phyloP scores from a whole-genome alignment of 208 protist genomes.

The Vickermania ingenoplastis region DNA sequence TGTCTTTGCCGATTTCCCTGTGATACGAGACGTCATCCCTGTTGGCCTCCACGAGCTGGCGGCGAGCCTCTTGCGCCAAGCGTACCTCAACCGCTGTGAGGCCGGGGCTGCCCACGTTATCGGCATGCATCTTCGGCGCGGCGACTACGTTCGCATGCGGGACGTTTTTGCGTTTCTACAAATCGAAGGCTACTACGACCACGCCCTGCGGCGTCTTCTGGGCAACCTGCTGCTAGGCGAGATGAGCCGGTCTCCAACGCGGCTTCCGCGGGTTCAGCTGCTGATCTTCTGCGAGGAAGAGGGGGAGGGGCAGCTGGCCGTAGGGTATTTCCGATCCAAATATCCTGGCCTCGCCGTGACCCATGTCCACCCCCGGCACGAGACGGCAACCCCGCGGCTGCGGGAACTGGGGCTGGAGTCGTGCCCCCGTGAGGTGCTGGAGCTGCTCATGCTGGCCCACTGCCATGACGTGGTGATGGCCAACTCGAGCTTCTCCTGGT shows the following conservation, averaged over 20 bases:
- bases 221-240: conserved; percentile 28
- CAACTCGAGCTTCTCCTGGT: conserved; percentile 85
- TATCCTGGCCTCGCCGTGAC: conserved; percentile 39
- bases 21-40: conserved; percentile 29
- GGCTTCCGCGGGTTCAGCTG: conserved; percentile 14
- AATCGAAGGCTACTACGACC: conserved; percentile 55
- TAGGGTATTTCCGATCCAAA: conserved; percentile 39
- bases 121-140: conserved; percentile 66
- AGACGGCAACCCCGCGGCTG: conserved; percentile 4
- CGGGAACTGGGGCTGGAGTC: neutral
- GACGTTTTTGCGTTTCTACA: conserved; percentile 68
- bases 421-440: conserved; percentile 55
- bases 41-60: conserved; percentile 15
- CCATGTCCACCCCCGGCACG: conserved; percentile 30
- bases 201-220: conserved; percentile 52
- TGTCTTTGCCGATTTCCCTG: conserved; percentile 51
- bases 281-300: conserved; percentile 77
- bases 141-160: conserved; percentile 59
- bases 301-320: conserved; percentile 28
- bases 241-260: neutral
- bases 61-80: conserved; percentile 12
- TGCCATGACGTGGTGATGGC: conserved; percentile 85
- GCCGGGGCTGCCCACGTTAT: conserved; percentile 18
- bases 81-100: conserved; percentile 17
- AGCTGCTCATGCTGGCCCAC: conserved; percentile 68